phyloP scores from a whole-genome alignment of 257 asterid species.

The Solanum sejunctum region DNA sequence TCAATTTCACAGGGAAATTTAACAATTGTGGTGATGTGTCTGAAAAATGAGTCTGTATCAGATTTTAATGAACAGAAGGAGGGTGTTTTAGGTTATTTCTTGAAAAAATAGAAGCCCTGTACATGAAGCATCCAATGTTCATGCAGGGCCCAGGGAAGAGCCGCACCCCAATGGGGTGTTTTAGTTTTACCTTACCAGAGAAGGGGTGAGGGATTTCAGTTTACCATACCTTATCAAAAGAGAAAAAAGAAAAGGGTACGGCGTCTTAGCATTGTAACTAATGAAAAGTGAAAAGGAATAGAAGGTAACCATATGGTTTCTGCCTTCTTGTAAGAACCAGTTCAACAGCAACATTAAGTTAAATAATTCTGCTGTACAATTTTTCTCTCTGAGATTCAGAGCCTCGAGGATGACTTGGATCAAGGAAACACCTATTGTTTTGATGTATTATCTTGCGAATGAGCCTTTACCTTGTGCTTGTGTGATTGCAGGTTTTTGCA shows the following conservation, averaged over 20 bases:
- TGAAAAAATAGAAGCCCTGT: not conserved
- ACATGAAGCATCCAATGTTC: not conserved
- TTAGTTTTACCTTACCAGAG: not conserved
- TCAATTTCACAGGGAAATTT: not conserved
- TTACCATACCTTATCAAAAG: not conserved
- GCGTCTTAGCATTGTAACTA: not conserved
- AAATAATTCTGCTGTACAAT: not conserved
- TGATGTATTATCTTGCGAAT: not conserved
- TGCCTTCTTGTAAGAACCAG: not conserved
- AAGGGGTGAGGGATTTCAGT: not conserved
- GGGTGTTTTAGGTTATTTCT: not conserved
- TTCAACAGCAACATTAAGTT: not conserved
- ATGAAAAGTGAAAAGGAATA: not conserved
- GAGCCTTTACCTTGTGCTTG: not conserved
- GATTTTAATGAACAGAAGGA: not conserved
- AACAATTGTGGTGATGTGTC: not conserved
- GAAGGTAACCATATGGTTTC: not conserved
- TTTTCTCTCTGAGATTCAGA: not conserved
- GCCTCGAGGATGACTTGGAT: not conserved
- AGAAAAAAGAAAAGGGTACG: not conserved
- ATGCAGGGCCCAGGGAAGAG: not conserved
- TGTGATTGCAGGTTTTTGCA: conserved; percentile 56
- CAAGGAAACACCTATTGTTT: not conserved
- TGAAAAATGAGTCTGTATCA: not conserved
- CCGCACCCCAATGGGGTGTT: not conserved